A percentile compares a stretch with the other conserved stretches of the same genome.
Conservation (phyloP, 495 filamentous ascomycete genomes). For the Penicillium cinerascens region DNA sequence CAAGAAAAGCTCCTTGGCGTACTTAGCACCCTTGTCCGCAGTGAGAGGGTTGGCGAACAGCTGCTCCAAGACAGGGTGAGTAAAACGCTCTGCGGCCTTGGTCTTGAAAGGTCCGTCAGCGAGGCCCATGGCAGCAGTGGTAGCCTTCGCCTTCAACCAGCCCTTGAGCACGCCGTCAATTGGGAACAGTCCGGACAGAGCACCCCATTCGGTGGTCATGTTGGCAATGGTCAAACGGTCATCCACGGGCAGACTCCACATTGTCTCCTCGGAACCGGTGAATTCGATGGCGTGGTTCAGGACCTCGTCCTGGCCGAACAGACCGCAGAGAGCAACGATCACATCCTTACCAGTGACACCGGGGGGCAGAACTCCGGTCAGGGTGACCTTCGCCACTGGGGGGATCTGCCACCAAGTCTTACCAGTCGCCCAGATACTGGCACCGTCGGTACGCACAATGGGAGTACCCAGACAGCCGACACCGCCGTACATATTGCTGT, state of each 20-base stretch:
- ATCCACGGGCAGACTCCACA: conserved; percentile 71
- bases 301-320: conserved; percentile 88
- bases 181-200: conserved; percentile 77
- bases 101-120: conserved; percentile 39
- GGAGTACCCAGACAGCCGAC: conserved; percentile 56
- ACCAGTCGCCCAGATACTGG: conserved; percentile 81
- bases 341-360: conserved; percentile 96
- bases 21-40: conserved; percentile 75
- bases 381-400: conserved; percentile 73
- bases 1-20: conserved; percentile 75
- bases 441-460: conserved; percentile 83
- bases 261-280: conserved; percentile 71
- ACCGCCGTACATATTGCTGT: conserved; percentile 91
- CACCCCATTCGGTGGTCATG: conserved; percentile 97
- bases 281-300: conserved; percentile 94
- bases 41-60: conserved; percentile 61
- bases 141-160: conserved; percentile 81
- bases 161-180: conserved; percentile 67
- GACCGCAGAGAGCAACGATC: conserved; percentile 81
- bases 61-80: conserved; percentile 65
- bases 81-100: conserved; percentile 51
- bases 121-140: conserved; percentile 55
- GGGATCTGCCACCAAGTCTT: conserved; percentile 90
- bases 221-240: conserved; percentile 82
- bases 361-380: conserved; percentile 68